These are phyloP conservation scores for Ramaria rubella DNA, from an alignment of 768 basidiomycete species.

Conservation along the genomic window DNA sequence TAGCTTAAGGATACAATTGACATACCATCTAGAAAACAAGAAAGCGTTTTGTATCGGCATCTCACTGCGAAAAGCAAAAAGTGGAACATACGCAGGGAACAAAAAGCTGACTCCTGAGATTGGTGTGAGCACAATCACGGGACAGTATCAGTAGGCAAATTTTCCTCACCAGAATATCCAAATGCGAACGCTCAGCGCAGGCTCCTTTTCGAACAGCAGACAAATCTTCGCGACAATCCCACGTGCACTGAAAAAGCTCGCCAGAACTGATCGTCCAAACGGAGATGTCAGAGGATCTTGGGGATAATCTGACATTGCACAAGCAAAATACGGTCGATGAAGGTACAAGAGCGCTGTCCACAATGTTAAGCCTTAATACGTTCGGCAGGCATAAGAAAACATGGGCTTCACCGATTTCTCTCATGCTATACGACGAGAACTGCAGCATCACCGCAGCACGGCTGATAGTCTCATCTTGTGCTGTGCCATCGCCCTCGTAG, in stretches of 20 bases:
- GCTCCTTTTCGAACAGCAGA: constrained; percentile 56
- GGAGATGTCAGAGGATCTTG: constrained; percentile 68
- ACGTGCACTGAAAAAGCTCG: constrained; percentile 67
- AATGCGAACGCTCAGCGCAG: constrained; percentile 55
- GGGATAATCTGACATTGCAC: constrained; percentile 65
- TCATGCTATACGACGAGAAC: neutral
- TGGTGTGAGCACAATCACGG: neutral
- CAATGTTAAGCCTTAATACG: neutral
- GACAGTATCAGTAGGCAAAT: neutral
- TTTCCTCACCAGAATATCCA: constrained; percentile 39
- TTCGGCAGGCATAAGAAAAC: neutral
- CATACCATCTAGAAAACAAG: constrained; percentile 5
- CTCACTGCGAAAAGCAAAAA: neutral
- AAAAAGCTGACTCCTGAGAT: constrained; percentile 6
- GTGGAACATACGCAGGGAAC: constrained; percentile 4
- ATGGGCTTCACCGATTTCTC: neutral
- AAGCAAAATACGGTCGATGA: constrained; percentile 67
- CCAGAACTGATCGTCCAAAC: constrained; percentile 65
- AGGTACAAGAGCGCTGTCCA: constrained; percentile 56
- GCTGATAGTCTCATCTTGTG: neutral
- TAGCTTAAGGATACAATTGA: neutral
- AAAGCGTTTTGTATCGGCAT: neutral
- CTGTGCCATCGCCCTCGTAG: neutral
- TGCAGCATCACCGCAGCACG: neutral
- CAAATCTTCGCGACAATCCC: constrained; percentile 65